phyloP scores from a whole-genome alignment of 352 stramenopile species.

The Globisporangium barbulae region DNA sequence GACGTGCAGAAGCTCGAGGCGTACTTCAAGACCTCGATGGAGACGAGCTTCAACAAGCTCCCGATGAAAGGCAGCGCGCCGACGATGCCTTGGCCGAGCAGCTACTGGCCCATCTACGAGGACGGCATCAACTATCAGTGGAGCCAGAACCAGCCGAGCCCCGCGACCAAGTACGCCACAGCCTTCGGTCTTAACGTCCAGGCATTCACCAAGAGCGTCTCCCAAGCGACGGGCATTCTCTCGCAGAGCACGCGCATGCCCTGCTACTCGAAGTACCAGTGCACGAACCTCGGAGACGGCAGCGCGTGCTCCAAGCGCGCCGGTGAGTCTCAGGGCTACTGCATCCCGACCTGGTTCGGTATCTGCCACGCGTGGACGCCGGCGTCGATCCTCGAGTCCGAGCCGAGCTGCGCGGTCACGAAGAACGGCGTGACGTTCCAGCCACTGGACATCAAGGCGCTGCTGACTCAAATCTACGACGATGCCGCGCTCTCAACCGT shows the following conservation, averaged over 20 bases:
- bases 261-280: conserved; percentile 21
- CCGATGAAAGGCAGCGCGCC: conserved; percentile 21
- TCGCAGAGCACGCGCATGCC: conserved; percentile 20
- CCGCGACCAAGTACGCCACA: conserved; percentile 46
- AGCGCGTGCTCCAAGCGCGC: conserved; percentile 22
- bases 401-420: conserved; percentile 13
- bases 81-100: conserved; percentile 40
- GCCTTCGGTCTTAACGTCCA: conserved; percentile 37
- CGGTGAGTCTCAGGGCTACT: conserved; percentile 24
- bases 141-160: conserved; percentile 23
- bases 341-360: conserved; percentile 54
- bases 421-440: conserved; percentile 46
- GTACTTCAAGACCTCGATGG: conserved; percentile 31
- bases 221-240: conserved; percentile 18
- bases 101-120: conserved; percentile 61
- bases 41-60: conserved; percentile 25
- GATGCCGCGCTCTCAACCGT: conserved; percentile 9
- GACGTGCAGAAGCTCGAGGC: conserved; percentile 35
- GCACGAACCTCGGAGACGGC: conserved; percentile 28
- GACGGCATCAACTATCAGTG: conserved; percentile 63
- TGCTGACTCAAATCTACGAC: conserved; percentile 27
- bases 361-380: conserved; percentile 57
- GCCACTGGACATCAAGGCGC: conserved; percentile 51
- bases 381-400: conserved; percentile 35
- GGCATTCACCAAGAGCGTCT: conserved; percentile 22